A percentile compares a stretch with the other conserved stretches of the same genome.
These are phyloP conservation scores for Vitellaria paradoxa DNA, from an alignment of 179 eudicot genomes.

Conservation along the genomic window DNA sequence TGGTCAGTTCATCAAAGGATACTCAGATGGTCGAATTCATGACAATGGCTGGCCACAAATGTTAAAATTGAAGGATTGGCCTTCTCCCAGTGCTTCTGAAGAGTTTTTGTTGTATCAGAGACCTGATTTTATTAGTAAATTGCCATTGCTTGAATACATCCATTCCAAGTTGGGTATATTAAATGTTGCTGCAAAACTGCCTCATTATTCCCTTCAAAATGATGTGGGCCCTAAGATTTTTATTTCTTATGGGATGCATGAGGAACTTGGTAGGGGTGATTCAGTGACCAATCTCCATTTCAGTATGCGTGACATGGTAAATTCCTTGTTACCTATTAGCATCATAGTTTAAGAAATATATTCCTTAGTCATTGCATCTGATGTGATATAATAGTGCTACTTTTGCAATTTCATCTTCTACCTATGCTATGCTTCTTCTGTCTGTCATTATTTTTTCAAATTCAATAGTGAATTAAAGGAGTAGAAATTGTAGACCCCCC, in stretches of 20 bases:
- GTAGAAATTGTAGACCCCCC: too few relatives aligned
- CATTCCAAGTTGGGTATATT: constrained; percentile 98
- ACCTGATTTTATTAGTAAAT: constrained; percentile 86
- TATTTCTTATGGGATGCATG: constrained; percentile 71
- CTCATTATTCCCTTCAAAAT: constrained; percentile 93
- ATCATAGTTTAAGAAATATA: background rate
- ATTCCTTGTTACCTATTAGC: constrained; percentile 14
- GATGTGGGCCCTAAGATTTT: constrained; percentile 91
- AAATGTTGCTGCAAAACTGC: constrained; percentile 95
- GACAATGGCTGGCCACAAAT: constrained; percentile 69
- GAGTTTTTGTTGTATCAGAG: constrained; percentile 90
- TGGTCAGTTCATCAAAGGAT: constrained; percentile 82
- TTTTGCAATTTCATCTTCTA: background rate
- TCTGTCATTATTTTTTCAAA: background rate
- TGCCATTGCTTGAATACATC: constrained; percentile 92
- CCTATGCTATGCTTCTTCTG: background rate
- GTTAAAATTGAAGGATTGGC: constrained; percentile 97
- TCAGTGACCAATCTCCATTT: constrained; percentile 76
- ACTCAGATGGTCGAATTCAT: constrained; percentile 73
- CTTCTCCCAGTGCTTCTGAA: constrained; percentile 95
- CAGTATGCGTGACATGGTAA: constrained; percentile 93
- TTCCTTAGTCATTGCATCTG: background rate
- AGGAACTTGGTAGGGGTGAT: constrained; percentile 72
- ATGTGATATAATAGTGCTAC: background rate
- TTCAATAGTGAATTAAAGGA: background rate